Percentiles rank a stretch among this genome's conserved stretches.
phyloP scores from a whole-genome alignment of 2,329 filamentous ascomycete genomes.

The Stagonosporopsis chrysanthemi region DNA sequence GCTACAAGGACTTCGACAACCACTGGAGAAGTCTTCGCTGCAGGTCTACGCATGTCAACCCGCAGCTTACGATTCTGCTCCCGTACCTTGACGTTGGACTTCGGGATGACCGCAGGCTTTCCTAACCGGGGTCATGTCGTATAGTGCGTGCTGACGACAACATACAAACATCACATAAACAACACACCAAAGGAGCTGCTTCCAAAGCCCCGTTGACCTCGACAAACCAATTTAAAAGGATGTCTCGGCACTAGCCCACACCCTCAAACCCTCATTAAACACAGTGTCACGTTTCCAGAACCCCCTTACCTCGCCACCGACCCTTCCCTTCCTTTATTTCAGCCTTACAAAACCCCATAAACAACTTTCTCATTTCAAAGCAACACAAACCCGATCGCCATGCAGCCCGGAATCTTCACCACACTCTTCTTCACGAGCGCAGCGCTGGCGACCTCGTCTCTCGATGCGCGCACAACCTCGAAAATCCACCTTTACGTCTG shows the following conservation, averaged over 20 bases:
- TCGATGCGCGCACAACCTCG: background rate
- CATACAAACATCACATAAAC: background rate
- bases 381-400: background rate
- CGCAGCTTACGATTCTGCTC: too few species aligned
- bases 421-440: background rate
- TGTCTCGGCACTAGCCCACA: background rate
- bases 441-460: background rate
- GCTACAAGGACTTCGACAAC: background rate
- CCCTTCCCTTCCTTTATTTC: background rate
- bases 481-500: slow-evolving; percentile 32
- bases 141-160: background rate
- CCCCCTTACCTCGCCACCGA: slow-evolving; percentile 7
- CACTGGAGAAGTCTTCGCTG: too few species aligned
- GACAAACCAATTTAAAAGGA: background rate
- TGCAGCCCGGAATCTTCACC: background rate
- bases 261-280: background rate
- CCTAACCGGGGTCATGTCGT: background rate
- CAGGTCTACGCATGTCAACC: too few species aligned
- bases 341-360: background rate
- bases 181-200: background rate
- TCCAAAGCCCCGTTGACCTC: background rate
- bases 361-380: background rate
- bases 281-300: slow-evolving; percentile 3
- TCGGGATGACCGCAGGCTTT: background rate
- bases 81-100: too few species aligned